Evolutionary conservation across 1,284 basidiomycete genomes (phyloP).

Genomic region (Mycena citricolor): DNA sequence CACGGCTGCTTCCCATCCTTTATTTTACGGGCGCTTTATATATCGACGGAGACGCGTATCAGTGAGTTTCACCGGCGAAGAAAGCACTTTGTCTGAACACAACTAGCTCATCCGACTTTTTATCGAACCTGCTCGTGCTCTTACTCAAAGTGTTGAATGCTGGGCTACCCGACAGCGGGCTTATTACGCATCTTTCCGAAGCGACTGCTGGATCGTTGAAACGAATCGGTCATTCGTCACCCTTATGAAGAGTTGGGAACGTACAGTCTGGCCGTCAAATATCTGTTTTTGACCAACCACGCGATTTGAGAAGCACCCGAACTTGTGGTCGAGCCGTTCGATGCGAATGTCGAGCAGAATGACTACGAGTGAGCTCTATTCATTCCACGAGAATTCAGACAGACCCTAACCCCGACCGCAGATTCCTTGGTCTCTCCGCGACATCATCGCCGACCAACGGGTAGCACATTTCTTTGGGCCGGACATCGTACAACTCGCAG

Average conservation of each 20-base stretch:
- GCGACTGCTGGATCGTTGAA: constrained; percentile 87
- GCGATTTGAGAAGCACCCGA: constrained; percentile 55
- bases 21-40: constrained; percentile 92
- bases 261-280: constrained; percentile 78
- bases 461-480: constrained; percentile 69
- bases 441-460: constrained; percentile 75
- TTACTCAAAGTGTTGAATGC: constrained; percentile 88
- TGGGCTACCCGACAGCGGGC: constrained; percentile 86
- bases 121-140: constrained; percentile 88
- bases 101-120: constrained; percentile 88
- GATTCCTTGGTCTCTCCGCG: constrained; percentile 83
- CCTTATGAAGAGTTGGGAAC: constrained; percentile 87
- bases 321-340: constrained; percentile 71
- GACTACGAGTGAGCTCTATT: constrained; percentile 81
- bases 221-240: constrained; percentile 90
- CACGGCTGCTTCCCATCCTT: constrained; percentile 84
- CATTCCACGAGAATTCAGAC: constrained; percentile 5
- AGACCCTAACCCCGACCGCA: constrained; percentile 28
- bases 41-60: constrained; percentile 92
- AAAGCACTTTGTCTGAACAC: constrained; percentile 9
- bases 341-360: constrained; percentile 74
- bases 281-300: constrained; percentile 83
- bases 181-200: constrained; percentile 87
- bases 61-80: constrained; percentile 47
- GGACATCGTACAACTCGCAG: constrained; percentile 71